These are phyloP conservation scores for Lactifluus pinguis DNA, from an alignment of 768 basidiomycete genomes.

Conservation along the genomic window DNA sequence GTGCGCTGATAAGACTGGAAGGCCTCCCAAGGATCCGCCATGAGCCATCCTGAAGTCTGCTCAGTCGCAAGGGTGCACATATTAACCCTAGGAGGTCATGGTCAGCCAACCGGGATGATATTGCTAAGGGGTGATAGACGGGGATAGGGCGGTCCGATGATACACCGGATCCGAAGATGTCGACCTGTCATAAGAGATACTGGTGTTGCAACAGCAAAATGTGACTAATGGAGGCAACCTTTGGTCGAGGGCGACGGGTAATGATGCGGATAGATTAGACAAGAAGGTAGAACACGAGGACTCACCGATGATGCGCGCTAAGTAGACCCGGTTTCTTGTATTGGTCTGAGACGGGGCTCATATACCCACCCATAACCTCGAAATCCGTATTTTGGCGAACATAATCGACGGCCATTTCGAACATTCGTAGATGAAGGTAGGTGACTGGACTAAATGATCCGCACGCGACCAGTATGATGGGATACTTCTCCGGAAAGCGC, in stretches of 20 bases:
- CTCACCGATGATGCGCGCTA: conserved; percentile 82
- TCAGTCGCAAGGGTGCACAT: conserved; percentile 89
- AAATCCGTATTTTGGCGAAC: conserved; percentile 85
- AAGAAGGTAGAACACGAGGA: not conserved
- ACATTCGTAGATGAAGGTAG: conserved; percentile 98
- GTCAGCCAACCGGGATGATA: not conserved
- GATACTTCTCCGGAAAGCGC: conserved; percentile 59
- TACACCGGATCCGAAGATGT: not conserved
- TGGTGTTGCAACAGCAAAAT: not conserved
- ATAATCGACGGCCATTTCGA: conserved; percentile 99
- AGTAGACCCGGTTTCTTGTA: conserved; percentile 97
- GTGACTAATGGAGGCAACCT: not conserved
- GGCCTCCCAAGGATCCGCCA: conserved; percentile 98
- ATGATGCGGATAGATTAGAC: not conserved
- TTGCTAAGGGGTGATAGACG: not conserved
- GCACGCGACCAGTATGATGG: conserved; percentile 92
- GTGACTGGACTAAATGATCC: conserved; percentile 98
- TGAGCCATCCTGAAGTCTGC: conserved; percentile 87
- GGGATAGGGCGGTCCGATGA: not conserved
- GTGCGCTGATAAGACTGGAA: conserved; percentile 93
- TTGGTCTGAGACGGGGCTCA: conserved; percentile 90
- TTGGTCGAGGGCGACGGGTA: not conserved
- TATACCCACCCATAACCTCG: conserved; percentile 91
- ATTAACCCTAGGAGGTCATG: conserved; percentile 43
- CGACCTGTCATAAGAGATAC: not conserved